Conservation (phyloP, 75 land plant genomes). For the Gnetum montanum region DNA sequence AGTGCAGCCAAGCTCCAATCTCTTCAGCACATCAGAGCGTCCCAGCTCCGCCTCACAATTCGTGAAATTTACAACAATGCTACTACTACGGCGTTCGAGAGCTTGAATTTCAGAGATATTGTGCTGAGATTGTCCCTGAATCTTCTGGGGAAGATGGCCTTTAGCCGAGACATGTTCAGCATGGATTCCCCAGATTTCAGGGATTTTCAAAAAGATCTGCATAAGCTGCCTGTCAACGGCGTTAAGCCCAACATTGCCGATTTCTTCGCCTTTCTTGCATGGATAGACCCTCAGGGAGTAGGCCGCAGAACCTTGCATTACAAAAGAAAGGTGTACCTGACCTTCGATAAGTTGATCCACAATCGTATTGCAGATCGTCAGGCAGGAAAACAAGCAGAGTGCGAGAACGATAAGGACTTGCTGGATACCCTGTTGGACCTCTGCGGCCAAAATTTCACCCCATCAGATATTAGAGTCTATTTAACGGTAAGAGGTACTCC, state of each 20-base stretch:
- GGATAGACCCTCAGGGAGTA: slow-evolving; percentile 5
- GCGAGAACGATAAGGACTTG: too few relatives aligned
- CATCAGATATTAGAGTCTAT: too few relatives aligned
- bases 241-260: slow-evolving; percentile 8
- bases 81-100: too few relatives aligned
- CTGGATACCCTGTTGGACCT: too few relatives aligned
- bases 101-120: too few relatives aligned
- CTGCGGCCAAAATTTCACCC: too few relatives aligned
- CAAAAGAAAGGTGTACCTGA: background rate
- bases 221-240: background rate
- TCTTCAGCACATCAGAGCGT: too few relatives aligned
- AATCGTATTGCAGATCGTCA: slow-evolving; percentile 1
- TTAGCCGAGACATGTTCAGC: slow-evolving; percentile 4
- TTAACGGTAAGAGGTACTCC: too few relatives aligned
- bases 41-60: too few relatives aligned
- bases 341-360: slow-evolving; percentile 3
- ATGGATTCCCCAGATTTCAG: background rate
- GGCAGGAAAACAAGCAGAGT: too few relatives aligned
- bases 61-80: too few relatives aligned
- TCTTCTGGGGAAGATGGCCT: background rate
- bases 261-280: background rate
- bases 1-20: too few relatives aligned
- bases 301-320: background rate
- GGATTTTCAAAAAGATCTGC: background rate
- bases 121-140: slow-evolving; percentile 2